phyloP scores from a whole-genome alignment of 106 monocot species.

The Dioscorea dumetorum region DNA sequence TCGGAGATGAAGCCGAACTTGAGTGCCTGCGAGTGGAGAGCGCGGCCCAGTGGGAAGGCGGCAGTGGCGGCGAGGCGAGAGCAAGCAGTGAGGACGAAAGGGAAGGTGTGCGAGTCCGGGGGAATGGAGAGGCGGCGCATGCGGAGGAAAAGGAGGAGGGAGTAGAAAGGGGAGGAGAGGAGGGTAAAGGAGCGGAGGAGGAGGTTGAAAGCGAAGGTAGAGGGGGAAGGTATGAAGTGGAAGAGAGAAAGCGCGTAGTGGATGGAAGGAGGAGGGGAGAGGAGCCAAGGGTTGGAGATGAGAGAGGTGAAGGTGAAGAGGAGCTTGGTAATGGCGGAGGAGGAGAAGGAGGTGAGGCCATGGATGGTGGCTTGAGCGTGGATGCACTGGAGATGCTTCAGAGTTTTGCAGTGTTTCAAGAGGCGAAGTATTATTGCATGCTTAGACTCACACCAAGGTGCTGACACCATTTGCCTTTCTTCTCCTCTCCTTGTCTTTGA shows the following conservation, averaged over 20 bases:
- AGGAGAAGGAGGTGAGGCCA: constrained; percentile 5
- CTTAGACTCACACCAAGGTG: too few species aligned
- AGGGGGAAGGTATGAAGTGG: constrained; percentile 16
- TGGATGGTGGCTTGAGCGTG: constrained; percentile 11
- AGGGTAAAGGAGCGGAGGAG: constrained; percentile 24
- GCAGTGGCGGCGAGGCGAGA: constrained; percentile 7
- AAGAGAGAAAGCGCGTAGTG: constrained; percentile 26
- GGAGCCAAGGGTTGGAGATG: constrained; percentile 10
- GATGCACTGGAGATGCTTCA: constrained; percentile 17
- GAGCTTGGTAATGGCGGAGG: constrained; percentile 6
- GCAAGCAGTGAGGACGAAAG: constrained; percentile 35
- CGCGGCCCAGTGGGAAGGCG: constrained; percentile 4
- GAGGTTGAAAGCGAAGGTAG: constrained; percentile 43
- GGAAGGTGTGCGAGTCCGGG: constrained; percentile 49
- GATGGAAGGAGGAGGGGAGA: constrained; percentile 5
- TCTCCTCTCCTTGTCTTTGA: too few species aligned
- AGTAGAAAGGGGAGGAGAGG: constrained; percentile 15
- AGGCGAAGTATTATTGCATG: constrained; percentile 1
- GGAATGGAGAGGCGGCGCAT: constrained; percentile 27
- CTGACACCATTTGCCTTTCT: too few species aligned
- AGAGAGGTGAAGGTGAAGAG: constrained; percentile 9
- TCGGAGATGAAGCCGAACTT: constrained; percentile 20
- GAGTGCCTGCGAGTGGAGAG: constrained; percentile 33
- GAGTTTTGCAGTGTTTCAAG: constrained; percentile 1
- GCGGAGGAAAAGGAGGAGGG: constrained; percentile 20